Conservation (phyloP, 306 rosid genomes). For the Glycine latifolia region DNA sequence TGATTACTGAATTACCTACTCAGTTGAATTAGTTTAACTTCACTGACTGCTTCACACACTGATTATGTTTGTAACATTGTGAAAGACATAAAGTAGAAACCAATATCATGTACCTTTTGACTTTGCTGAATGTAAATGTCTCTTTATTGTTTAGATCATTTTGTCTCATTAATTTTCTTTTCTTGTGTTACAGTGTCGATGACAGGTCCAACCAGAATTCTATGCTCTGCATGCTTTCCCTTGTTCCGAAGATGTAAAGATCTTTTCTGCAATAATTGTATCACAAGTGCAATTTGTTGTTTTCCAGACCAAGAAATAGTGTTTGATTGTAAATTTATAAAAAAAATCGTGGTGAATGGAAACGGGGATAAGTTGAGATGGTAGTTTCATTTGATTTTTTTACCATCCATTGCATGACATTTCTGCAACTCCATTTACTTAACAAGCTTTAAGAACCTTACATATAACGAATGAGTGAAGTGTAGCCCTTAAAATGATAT, state of each 20-base stretch:
- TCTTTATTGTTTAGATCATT: conserved; percentile 31
- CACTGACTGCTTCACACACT: conserved; percentile 23
- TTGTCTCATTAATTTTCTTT: conserved; percentile 30
- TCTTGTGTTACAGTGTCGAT: conserved; percentile 50
- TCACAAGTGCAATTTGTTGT: conserved; percentile 38
- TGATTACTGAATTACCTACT: conserved; percentile 11
- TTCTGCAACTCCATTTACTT: conserved; percentile 20
- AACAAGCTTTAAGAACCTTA: conserved; percentile 1
- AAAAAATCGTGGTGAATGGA: conserved; percentile 44
- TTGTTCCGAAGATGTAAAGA: conserved; percentile 37
- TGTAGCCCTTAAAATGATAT: no score
- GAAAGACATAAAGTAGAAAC: neutral
- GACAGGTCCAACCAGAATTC: conserved; percentile 38
- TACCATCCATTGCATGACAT: neutral
- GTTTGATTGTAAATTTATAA: conserved; percentile 48
- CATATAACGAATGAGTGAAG: neutral
- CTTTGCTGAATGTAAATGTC: conserved; percentile 27
- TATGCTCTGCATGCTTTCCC: conserved; percentile 43
- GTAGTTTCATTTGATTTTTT: neutral
- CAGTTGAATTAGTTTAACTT: conserved; percentile 32
- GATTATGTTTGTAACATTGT: neutral
- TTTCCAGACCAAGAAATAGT: conserved; percentile 35
- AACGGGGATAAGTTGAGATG: conserved; percentile 35
- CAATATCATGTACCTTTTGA: conserved; percentile 16
- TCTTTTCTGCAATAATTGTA: conserved; percentile 29